Evolutionary conservation across 805 yeast species (phyloP), one percentile per base, ranked within the genome.

Genomic region (Metschnikowia noctiluminum): DNA sequence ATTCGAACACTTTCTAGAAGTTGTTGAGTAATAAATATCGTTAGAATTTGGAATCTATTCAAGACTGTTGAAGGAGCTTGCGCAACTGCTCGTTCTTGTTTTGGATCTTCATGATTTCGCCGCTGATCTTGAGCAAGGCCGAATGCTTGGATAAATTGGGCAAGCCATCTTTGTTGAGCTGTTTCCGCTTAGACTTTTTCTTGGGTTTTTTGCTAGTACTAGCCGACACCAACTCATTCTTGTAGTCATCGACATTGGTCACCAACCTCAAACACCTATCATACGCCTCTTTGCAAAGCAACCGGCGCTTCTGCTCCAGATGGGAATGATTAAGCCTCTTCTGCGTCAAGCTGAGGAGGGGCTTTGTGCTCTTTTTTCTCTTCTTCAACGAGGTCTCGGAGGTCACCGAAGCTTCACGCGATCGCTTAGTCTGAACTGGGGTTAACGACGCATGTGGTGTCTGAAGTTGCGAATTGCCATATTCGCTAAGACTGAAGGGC

Each of bases 71-170:
- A 66, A 21, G 49, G 50, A 70, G 58, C n/a, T 48, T 45, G 51
- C 61, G 65, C 53, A 73, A 62, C 35, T 53, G 56, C 13, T 64
- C 70, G 54, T 73, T 73, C 54, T 65, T 63, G 40, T 45, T 32
- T 51, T 66, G 62, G 31, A 73, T 66, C 52, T 63, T 62, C 15
- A 57, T 52, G 40, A 73, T 72, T 55, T 73, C 77, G 37, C 62
- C 56, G 51, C 72, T 65, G 32, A 73, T 71, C 51, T 70, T 65
- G 45, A 64, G 60, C 56, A 73, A 67, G 2, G 77, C 76, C 47
- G 69, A 65, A 57, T 70, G 76, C 56, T 73, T 73, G 21, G 72
- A 67, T 51, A 73, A 65, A 55, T 73, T 73, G 16, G 77, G 77
- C 55, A 73, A 67, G 9, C 77, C 77, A 36, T 71, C 74, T 57